Percentiles rank a stretch among this genome's conserved stretches.
Conservation (phyloP, 2,329 filamentous ascomycete genomes). For the Fusarium avenaceum region DNA sequence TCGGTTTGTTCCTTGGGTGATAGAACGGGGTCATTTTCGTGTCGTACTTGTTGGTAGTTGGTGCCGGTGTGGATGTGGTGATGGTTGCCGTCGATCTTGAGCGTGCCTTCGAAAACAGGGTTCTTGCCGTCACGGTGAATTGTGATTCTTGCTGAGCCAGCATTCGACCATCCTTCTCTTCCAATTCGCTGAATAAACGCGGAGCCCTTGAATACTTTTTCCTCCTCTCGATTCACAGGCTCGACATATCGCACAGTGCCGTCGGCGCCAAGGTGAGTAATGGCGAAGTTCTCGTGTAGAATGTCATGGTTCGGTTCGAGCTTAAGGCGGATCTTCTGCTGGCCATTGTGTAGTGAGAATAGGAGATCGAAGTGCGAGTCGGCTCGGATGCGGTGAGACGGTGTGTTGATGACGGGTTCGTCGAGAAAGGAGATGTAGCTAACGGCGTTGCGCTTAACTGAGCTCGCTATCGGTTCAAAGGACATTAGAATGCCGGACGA, state of each 20-base stretch:
- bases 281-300: conserved; percentile 78
- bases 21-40: conserved; percentile 77
- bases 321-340: conserved; percentile 80
- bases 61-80: conserved; percentile 86
- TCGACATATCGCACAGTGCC: conserved; percentile 77
- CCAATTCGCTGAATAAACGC: conserved; percentile 76
- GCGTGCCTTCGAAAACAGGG: conserved; percentile 91
- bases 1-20: conserved; percentile 63
- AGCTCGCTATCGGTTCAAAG: conserved; percentile 68
- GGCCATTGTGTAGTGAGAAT: conserved; percentile 78
- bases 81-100: conserved; percentile 82
- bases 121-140: conserved; percentile 80
- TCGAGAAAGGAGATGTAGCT: conserved; percentile 79
- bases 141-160: conserved; percentile 88
- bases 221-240: conserved; percentile 76
- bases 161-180: conserved; percentile 77
- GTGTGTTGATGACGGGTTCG: conserved; percentile 81
- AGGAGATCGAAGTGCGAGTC: conserved; percentile 86
- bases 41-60: conserved; percentile 80
- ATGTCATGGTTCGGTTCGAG: conserved; percentile 94
- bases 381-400: conserved; percentile 82
- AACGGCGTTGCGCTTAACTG: conserved; percentile 81
- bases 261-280: conserved; percentile 79
- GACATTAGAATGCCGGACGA: conserved; percentile 37
- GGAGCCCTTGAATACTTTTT: conserved; percentile 87